These are phyloP conservation scores for Phytopythium sindhum DNA, from an alignment of 352 stramenopile species.

Conservation along the genomic window DNA sequence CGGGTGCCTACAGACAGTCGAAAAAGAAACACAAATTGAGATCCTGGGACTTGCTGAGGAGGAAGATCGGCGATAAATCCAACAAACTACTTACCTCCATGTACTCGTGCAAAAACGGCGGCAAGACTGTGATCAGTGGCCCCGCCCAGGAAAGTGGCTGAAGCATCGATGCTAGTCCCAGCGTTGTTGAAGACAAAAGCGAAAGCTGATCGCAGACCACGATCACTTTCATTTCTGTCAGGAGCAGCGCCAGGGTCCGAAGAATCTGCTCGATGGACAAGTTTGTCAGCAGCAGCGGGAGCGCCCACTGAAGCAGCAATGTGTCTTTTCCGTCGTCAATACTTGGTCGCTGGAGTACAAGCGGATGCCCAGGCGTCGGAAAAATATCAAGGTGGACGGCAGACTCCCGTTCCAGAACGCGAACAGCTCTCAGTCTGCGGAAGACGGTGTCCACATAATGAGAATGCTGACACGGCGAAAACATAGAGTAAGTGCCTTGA, in stretches of 20 bases:
- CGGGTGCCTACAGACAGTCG: constrained; percentile 27
- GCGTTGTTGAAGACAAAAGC: constrained; percentile 35
- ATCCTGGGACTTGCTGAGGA: background rate
- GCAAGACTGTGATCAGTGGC: constrained; percentile 46
- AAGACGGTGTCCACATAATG: constrained; percentile 32
- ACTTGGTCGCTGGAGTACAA: constrained; percentile 26
- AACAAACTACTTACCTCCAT: constrained; percentile 33
- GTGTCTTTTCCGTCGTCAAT: constrained; percentile 37
- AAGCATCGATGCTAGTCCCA: constrained; percentile 39
- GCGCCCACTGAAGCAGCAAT: constrained; percentile 43
- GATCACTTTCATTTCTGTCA: constrained; percentile 55
- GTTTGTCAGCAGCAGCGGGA: constrained; percentile 28
- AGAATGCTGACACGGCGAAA: constrained; percentile 23
- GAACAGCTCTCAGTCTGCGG: constrained; percentile 16
- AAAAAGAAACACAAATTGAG: constrained; percentile 5
- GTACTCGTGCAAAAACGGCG: constrained; percentile 47
- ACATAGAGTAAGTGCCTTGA: background rate
- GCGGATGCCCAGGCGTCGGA: constrained; percentile 4
- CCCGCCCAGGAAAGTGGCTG: constrained; percentile 47
- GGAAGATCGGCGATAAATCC: background rate
- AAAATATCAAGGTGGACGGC: constrained; percentile 18
- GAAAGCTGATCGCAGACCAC: constrained; percentile 42
- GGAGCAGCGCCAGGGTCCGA: constrained; percentile 35
- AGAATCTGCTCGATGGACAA: constrained; percentile 40
- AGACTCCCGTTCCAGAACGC: constrained; percentile 19